phyloP scores from a whole-genome alignment of 495 filamentous ascomycete species.

The Tricharina praecox region DNA sequence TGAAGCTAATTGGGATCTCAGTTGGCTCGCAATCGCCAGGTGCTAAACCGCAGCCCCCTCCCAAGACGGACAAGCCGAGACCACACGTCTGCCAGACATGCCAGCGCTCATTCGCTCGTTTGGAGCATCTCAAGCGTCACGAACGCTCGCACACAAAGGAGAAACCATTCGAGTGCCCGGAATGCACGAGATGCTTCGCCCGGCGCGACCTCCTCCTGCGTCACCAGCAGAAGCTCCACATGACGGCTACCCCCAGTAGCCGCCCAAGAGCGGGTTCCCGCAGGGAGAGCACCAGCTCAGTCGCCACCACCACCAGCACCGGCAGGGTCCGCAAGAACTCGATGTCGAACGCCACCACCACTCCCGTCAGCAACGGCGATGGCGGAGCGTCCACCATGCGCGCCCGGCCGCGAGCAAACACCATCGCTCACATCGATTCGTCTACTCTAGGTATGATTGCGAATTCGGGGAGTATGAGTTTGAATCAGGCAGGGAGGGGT shows the following conservation, averaged over 20 bases:
- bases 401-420: conserved; percentile 82
- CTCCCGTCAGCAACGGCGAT: conserved; percentile 31
- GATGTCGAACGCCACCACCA: conserved; percentile 43
- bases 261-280: conserved; percentile 71
- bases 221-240: conserved; percentile 97
- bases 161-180: conserved; percentile 96
- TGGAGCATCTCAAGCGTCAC: conserved; percentile 96
- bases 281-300: conserved; percentile 53
- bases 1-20: neutral
- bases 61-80: conserved; percentile 92
- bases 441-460: conserved; percentile 54
- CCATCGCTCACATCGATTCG: conserved; percentile 85
- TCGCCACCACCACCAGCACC: conserved; percentile 37
- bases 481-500: conserved; percentile 3
- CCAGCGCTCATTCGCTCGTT: conserved; percentile 74
- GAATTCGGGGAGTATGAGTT: conserved; percentile 5
- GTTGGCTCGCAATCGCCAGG: conserved; percentile 5
- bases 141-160: conserved; percentile 98
- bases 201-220: conserved; percentile 79
- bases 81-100: conserved; percentile 93
- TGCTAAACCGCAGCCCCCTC: conserved; percentile 15
- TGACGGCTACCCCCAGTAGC: conserved; percentile 82
- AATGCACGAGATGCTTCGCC: conserved; percentile 90
- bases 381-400: conserved; percentile 35
- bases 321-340: conserved; percentile 85